Base-by-base conservation (phyloP, 192 early-diverging fungal genomes). In the Chytriomyces sp. region DNA sequence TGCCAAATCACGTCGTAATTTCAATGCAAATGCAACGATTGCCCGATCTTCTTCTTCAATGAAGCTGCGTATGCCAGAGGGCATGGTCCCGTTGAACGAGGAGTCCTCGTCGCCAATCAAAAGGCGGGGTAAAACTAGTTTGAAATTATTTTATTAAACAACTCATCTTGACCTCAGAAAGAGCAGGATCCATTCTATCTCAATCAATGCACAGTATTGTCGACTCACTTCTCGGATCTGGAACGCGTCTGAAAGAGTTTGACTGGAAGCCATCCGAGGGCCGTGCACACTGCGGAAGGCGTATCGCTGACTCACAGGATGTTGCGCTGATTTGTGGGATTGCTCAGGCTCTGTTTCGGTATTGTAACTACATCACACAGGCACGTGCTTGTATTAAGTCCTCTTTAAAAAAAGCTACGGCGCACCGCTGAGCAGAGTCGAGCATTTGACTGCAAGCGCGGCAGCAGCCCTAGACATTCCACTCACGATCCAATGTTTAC, bases 401-500 rank as follows among this genome's bases (percentile, higher is more conserved):
- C 13, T 68, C 10, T 47, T 10, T 68, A 8, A 8, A 64, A 47
- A 10, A 47, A 69, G 67, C 0, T 69, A 61, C 45, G 72, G 72
- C 10, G 72, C 72, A 20, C 72, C 72, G 8, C 59, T 74, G 16
- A 61, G 26, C 9, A 24, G 72, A 44, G 59, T 74, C 24, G 57
- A 63, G 16, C 50, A 45, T 28, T 24, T 57, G 35, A 60, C 47
- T 3, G 8, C 1, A 6, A 20, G 35, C 9, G 72, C 59, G 20
- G 72, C 35, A 44, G 61, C 62, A 3, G 72, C 26, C 1, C 44
- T 74, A 2, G 35, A 45, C 9, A 44, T 74, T 44, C 59, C 72
- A n/a, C 24, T 46, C 11, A 46, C 72, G 18, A 61, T 74, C n/a
- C 50, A 61, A 61, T 74, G 72, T 46, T 45, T 74, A n/a, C 72